Conservation (phyloP, 164 flowering plant species). For the Stephania japonica region DNA sequence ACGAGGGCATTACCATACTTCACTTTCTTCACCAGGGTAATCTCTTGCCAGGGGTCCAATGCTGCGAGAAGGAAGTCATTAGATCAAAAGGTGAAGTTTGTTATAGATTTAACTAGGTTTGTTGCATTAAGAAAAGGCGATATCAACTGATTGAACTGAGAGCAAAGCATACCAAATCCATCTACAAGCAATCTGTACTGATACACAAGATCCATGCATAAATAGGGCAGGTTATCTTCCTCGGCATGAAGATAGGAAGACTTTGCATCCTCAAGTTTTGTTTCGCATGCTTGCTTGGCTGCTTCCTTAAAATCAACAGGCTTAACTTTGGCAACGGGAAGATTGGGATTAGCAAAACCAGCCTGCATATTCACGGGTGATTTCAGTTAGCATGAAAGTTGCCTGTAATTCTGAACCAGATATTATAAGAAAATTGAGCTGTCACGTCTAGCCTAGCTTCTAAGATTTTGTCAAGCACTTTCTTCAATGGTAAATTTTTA, state of each 20-base stretch:
- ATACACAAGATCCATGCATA: constrained; percentile 60
- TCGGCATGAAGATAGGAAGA: constrained; percentile 24
- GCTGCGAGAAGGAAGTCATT: constrained; percentile 29
- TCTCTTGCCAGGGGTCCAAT: constrained; percentile 70
- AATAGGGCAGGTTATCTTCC: constrained; percentile 36
- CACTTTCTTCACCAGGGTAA: constrained; percentile 82
- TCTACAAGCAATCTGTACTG: constrained; percentile 45
- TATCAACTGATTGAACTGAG: not conserved
- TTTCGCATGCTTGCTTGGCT: constrained; percentile 42
- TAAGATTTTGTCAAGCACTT: constrained; percentile 3
- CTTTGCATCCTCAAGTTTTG: constrained; percentile 32
- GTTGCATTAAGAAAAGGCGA: not conserved
- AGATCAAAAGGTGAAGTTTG: not conserved
- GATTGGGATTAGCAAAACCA: constrained; percentile 39
- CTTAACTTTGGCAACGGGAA: constrained; percentile 37
- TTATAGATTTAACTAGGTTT: not conserved
- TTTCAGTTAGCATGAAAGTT: not conserved
- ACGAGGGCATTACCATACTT: constrained; percentile 50
- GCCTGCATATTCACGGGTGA: constrained; percentile 40
- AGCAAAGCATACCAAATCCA: constrained; percentile 45
- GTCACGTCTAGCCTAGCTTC: not conserved
- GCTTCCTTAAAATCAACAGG: constrained; percentile 46
- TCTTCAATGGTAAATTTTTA: constrained; percentile 19
- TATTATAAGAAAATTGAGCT: not conserved
- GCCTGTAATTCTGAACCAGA: not conserved